Evolutionary conservation across 2,329 filamentous ascomycete species (phyloP), one percentile per base, ranked within the genome.

Genomic region (Lachnellula hyalina): DNA sequence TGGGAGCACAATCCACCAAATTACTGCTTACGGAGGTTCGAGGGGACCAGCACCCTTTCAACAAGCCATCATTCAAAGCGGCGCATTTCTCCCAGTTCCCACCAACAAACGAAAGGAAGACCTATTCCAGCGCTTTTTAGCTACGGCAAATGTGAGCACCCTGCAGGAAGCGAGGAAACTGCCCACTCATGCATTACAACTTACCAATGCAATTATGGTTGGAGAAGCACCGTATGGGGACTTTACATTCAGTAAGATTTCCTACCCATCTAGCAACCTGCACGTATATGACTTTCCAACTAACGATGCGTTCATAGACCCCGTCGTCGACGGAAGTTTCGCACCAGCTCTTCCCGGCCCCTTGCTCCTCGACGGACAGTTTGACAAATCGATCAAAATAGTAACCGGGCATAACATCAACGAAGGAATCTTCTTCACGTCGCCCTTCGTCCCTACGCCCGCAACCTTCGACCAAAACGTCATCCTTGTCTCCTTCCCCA

Each of bases 1-100:
- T 4, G 78, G 77, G 0, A 76, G 73, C 4, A 74, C 82, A 50
- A 72, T 80, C 65, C 77, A 81, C 61, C 78, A 83, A 56, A 75
- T 81, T 54, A 81, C 78, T 34, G 71, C 77, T 1, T 77, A 71
- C 53, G 77, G 77, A 28, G 77, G 75, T 2, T 12, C 50, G 14
- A 65, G 63, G 38, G 62, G 59, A 7, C 57, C 48, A 28, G 59
- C 63, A 3, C 74, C 74, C 2, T 79, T 79, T 63, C 69, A 70
- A 47, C 71, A 73, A 56, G 68, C 67, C 19, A 65, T 71, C 28
- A 35, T 63, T 8, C 66, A 70, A 52, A 68, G 65, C 49, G 58
- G 60, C 15, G 65, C 53, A n/a, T 65, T 55, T 25, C 23, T 56
- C 0, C 60, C 59, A 8, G 38, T 58, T 4, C 60, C 60, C 7